Evolutionary conservation across 2,329 filamentous ascomycete species (phyloP), one percentile per base, ranked within the genome.

Genomic region (Leptographium radiaticola): DNA sequence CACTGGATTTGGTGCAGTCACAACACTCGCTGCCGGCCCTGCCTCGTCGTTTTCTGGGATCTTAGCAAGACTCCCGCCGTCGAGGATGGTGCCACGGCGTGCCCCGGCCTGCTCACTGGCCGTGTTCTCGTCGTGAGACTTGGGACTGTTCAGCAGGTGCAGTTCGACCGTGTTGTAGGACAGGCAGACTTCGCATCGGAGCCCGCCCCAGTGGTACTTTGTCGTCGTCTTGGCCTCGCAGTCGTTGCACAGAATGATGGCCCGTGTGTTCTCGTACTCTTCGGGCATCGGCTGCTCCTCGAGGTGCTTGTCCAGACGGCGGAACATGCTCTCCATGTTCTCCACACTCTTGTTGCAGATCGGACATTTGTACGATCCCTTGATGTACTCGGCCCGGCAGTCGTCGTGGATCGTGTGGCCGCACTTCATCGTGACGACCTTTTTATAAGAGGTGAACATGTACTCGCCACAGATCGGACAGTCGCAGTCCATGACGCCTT

Each of bases 401-500:
- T 80, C 81, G 62, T 86, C 84, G 68, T 98, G 93, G 65, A 98
- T 94, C 64, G 91, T 94, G 66, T 98, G 93, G 2, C 93, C 93
- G 66, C 93, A 98, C 42, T 82, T 80, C 86, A 98, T 93, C 64
- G 95, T 94, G 25, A 95, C 89, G 9, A 97, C 89, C 0, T 87
- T 83, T 53, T 83, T 82, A 3, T 87, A 86, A 10, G 91, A 95
- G 2, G 87, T 94, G 67, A 97, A 97, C 75, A 98, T 87, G 66
- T 95, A 95, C 56, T 96, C 90, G 59, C 90, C 86, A 67, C 93
- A 98, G 54, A 98, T 95, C 6, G 93, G 93, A 66, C 93, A 98
- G 65, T 97, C 86, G 64, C 89, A 95, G 65, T 98, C 90, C 36
- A 89, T 95, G 10, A 89, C 90, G 49, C 89, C 80, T 68, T 97